Percentiles rank a stretch among this genome's conserved stretches.
phyloP scores from a whole-genome alignment of 2,329 filamentous ascomycete genomes.

The Leptographium procerum region DNA sequence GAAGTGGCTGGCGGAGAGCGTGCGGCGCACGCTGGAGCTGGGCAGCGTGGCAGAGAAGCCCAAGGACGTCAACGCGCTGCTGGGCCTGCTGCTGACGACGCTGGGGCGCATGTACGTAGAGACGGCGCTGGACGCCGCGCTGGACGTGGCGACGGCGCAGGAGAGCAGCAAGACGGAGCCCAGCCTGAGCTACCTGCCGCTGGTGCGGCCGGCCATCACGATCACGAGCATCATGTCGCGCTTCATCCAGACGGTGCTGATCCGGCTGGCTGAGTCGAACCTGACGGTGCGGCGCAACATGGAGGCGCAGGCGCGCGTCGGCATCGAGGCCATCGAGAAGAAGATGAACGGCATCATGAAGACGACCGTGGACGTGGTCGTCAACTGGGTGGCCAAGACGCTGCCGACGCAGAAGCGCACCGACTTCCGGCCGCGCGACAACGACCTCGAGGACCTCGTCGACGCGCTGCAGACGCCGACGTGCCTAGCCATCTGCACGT shows the following conservation, averaged over 20 bases:
- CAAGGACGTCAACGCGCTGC: constrained; percentile 79
- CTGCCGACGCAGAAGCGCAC: constrained; percentile 73
- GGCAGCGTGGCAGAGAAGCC: constrained; percentile 79
- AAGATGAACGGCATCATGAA: constrained; percentile 58
- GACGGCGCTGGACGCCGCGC: constrained; percentile 55
- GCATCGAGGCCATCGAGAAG: constrained; percentile 69
- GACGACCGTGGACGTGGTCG: constrained; percentile 50
- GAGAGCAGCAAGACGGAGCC: constrained; percentile 76
- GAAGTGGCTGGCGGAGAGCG: constrained; percentile 91
- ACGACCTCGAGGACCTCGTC: constrained; percentile 47
- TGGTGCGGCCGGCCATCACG: constrained; percentile 69
- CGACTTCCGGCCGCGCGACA: constrained; percentile 81
- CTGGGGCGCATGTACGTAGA: constrained; percentile 77
- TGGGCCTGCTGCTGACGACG: constrained; percentile 71
- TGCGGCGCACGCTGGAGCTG: constrained; percentile 83
- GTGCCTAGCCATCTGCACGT: constrained; percentile 69
- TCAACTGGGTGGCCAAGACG: constrained; percentile 65
- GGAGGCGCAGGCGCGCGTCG: constrained; percentile 66
- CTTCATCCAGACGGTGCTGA: constrained; percentile 80
- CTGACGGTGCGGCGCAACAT: constrained; percentile 83
- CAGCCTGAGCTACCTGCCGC: constrained; percentile 72
- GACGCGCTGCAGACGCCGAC: constrained; percentile 79
- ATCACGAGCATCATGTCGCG: constrained; percentile 90
- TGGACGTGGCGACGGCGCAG: constrained; percentile 62
- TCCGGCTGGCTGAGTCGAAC: constrained; percentile 80